A percentile compares a stretch with the other conserved stretches of the same genome.
Conservation (phyloP, 345 rosid genomes). For the Orychophragmus violaceus region DNA sequence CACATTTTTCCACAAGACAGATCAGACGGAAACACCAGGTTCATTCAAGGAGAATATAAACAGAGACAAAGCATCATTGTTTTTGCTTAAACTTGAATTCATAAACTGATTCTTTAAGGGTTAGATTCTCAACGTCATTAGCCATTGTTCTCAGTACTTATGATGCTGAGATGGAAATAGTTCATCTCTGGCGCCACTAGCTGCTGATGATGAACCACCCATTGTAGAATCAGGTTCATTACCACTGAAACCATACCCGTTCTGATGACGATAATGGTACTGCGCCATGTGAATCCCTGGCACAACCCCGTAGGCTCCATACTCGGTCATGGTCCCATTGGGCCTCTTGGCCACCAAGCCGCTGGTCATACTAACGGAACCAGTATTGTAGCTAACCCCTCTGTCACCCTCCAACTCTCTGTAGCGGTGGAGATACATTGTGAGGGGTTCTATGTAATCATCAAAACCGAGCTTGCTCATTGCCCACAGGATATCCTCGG, state of each 20-base stretch:
- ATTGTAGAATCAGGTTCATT: conserved; percentile 9
- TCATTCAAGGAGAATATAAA: conserved; percentile 5
- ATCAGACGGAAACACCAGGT: conserved; percentile 5
- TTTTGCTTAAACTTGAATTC: conserved; percentile 4
- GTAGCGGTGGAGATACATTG: conserved; percentile 65
- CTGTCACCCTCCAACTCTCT: conserved; percentile 74
- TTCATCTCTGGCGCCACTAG: conserved; percentile 23
- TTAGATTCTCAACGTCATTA: conserved; percentile 1
- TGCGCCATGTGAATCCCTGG: conserved; percentile 41
- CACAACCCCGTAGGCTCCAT: conserved; percentile 38
- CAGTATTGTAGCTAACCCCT: conserved; percentile 27
- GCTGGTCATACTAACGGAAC: conserved; percentile 37
- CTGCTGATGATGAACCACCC: conserved; percentile 26
- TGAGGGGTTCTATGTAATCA: conserved; percentile 77
- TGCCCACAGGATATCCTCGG: conserved; percentile 89
- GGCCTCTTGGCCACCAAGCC: conserved; percentile 54
- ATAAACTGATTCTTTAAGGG: too few relatives aligned
- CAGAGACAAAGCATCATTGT: conserved; percentile 6
- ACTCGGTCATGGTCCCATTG: conserved; percentile 30
- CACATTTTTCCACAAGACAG: conserved; percentile 1
- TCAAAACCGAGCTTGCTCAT: conserved; percentile 95
- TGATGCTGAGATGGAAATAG: conserved; percentile 25
- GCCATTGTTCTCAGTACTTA: conserved; percentile 24
- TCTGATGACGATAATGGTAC: conserved; percentile 36
- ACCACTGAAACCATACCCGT: conserved; percentile 33